phyloP scores from a whole-genome alignment of 2,329 filamentous ascomycete genomes.

The Annulohypoxylon truncatum region DNA sequence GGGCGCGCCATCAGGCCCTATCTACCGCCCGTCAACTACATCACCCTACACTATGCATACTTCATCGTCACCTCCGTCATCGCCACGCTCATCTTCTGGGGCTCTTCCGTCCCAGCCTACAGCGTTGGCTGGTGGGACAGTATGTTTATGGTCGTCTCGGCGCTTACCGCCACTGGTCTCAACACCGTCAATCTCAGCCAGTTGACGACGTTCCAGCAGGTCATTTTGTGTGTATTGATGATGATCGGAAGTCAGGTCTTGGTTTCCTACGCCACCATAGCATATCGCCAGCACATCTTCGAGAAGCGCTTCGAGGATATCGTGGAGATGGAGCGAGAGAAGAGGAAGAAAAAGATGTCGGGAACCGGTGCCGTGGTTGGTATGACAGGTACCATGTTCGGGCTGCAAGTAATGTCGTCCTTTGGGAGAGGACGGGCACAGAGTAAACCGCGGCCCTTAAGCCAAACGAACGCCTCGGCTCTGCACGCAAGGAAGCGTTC shows the following conservation, averaged over 20 bases:
- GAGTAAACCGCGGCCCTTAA: constrained; percentile 29
- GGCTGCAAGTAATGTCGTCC: constrained; percentile 47
- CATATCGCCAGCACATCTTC: constrained; percentile 70
- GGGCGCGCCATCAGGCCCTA: constrained; percentile 37
- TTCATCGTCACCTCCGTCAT: constrained; percentile 68
- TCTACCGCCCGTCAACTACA: constrained; percentile 66
- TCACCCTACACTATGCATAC: constrained; percentile 75
- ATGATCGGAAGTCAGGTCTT: constrained; percentile 75
- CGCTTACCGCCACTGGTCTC: constrained; percentile 74
- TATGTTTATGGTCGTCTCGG: constrained; percentile 74
- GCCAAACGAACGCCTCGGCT: constrained; percentile 7
- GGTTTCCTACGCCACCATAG: constrained; percentile 72
- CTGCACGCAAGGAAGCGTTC: constrained; percentile 6
- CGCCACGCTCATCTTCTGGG: constrained; percentile 71
- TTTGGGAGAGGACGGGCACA: constrained; percentile 40
- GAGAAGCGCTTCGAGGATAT: constrained; percentile 69
- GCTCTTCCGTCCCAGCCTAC: constrained; percentile 61
- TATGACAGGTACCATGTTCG: constrained; percentile 47
- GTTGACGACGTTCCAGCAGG: constrained; percentile 75
- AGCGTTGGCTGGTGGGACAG: constrained; percentile 71
- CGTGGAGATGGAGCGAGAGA: constrained; percentile 55
- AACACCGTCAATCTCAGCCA: constrained; percentile 74
- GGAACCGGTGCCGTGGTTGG: constrained; percentile 42
- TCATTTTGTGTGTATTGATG: constrained; percentile 72
- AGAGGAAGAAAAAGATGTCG: constrained; percentile 41